Base-by-base conservation (phyloP, 768 basidiomycete genomes). In the Termitomyces sp. region DNA sequence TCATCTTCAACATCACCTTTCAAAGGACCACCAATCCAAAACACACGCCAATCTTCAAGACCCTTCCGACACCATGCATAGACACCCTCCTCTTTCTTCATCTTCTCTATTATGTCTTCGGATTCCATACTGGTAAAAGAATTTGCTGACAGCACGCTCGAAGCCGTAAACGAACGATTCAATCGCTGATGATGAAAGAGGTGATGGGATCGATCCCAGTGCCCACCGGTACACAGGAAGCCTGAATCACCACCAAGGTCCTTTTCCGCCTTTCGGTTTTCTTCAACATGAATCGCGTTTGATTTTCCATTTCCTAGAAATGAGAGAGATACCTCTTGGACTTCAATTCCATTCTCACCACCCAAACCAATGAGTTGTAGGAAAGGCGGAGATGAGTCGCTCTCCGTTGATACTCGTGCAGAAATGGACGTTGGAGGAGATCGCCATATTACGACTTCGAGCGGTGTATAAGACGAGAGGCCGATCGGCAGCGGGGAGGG, bases 31-130 rank as follows among this genome's bases (percentile, higher is more conserved):
- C 91, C 91, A 10, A 92, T 72, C 91, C 91, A 94, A 66, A 93
- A 85, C 13, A 93, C 81, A 22, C 91, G 76, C 80, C 85, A 94
- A 65, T 94, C 91, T 54, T 84, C 81, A 4, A 75, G 60, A 16
- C 86, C 90, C 65, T 86, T 90, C 63, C 83, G 73, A 70, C 84
- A 78, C 90, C 91, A 92, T 0, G 82, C 90, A 67, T 93, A 94
- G 6, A 88, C 70, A 6, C 91, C 91, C 57, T 86, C 77, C 57
- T 85, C 82, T 22, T 70, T 72, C 64, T 75, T 77, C 66, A 84
- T 65, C 63, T 72, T 68, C 28, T 72, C 73, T 1, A 70, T 57
- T 8, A 83, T 64, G 48, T 83, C 86, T 24, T 82, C 77, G 1
- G 84, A 76, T 32, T 80, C 83, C 61, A 80, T 69, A 54, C 79